These are phyloP conservation scores for Rhizopogon sp. DNA, from an alignment of 768 basidiomycete genomes.

Conservation along the genomic window DNA sequence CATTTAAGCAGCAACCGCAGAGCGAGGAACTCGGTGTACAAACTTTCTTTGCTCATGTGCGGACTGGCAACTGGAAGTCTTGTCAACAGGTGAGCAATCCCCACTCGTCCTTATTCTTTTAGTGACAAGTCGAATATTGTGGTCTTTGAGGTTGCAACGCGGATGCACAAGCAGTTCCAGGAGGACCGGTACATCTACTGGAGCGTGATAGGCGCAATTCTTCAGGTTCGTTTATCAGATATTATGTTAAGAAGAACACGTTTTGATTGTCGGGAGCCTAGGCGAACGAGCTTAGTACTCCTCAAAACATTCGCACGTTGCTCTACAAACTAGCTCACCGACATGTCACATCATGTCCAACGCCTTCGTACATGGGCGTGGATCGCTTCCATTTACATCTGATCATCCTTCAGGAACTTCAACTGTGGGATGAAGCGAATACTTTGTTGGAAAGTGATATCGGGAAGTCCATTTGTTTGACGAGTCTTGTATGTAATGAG, in stretches of 20 bases:
- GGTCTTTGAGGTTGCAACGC: slow-evolving; percentile 58
- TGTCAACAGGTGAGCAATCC: slow-evolving; percentile 64
- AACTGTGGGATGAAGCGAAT: slow-evolving; percentile 65
- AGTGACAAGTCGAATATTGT: slow-evolving; percentile 1
- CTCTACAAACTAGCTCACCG: slow-evolving; percentile 77
- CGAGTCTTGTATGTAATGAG: slow-evolving; percentile 72
- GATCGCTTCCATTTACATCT: slow-evolving; percentile 80
- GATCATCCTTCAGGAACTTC: slow-evolving; percentile 62
- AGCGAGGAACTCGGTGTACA: slow-evolving; percentile 84
- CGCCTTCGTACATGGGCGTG: slow-evolving; percentile 57
- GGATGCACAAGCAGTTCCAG: slow-evolving; percentile 81
- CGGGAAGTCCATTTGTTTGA: slow-evolving; percentile 61
- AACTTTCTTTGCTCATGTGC: slow-evolving; percentile 81
- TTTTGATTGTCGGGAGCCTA: slow-evolving; percentile 21
- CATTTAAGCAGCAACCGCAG: slow-evolving; percentile 71
- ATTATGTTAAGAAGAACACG: not conserved
- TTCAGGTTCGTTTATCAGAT: slow-evolving; percentile 49
- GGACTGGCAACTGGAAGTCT: slow-evolving; percentile 78
- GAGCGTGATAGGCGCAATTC: slow-evolving; percentile 73
- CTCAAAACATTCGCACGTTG: slow-evolving; percentile 55
- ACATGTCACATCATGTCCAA: slow-evolving; percentile 57
- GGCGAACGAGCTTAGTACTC: slow-evolving; percentile 68
- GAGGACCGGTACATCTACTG: slow-evolving; percentile 80
- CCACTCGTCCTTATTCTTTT: not conserved
- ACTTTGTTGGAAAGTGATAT: slow-evolving; percentile 64